A percentile compares a stretch with the other conserved stretches of the same genome.
These are phyloP conservation scores for Zalaria sp. DNA, from an alignment of 2,329 filamentous ascomycete species.

Conservation along the genomic window DNA sequence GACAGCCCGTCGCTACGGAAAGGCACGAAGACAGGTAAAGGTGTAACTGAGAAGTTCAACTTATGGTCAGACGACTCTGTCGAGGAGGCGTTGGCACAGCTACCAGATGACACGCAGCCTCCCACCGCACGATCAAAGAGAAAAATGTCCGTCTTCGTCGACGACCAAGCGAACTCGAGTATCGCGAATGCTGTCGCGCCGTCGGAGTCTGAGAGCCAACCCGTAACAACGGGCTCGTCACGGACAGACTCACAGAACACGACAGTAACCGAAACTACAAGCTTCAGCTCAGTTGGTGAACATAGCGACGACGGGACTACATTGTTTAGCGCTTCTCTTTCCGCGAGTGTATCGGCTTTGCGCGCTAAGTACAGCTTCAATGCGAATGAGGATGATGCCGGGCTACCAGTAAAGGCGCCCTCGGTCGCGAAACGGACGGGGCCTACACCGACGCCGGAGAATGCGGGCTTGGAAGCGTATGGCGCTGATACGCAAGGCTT, in stretches of 20 bases:
- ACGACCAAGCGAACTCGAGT: constrained; percentile 5
- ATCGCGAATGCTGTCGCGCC: constrained; percentile 9
- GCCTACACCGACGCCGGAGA: not conserved
- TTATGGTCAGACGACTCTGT: constrained; percentile 35
- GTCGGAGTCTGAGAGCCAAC: constrained; percentile 9
- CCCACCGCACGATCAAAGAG: constrained; percentile 3
- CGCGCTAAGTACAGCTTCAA: not conserved
- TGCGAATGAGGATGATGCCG: constrained; percentile 1
- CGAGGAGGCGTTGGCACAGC: constrained; percentile 25
- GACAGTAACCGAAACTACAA: not conserved
- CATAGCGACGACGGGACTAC: constrained; percentile 1
- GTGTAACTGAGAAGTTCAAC: constrained; percentile 25
- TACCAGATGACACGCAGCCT: constrained; percentile 14
- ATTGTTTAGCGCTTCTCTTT: constrained; percentile 12
- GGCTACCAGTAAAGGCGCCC: constrained; percentile 1
- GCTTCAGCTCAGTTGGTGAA: not conserved
- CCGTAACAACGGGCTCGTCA: not conserved
- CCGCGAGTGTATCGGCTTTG: constrained; percentile 7
- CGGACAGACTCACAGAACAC: constrained; percentile 3
- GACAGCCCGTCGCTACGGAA: constrained; percentile 26
- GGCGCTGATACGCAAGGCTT: constrained; percentile 5
- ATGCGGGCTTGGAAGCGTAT: constrained; percentile 8
- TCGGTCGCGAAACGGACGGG: constrained; percentile 1
- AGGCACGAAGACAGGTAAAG: constrained; percentile 13
- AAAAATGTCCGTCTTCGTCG: constrained; percentile 5